Evolutionary conservation across 495 filamentous ascomycete species (phyloP), one percentile per base, ranked within the genome.

Genomic region (Hyaloscypha variabilis): DNA sequence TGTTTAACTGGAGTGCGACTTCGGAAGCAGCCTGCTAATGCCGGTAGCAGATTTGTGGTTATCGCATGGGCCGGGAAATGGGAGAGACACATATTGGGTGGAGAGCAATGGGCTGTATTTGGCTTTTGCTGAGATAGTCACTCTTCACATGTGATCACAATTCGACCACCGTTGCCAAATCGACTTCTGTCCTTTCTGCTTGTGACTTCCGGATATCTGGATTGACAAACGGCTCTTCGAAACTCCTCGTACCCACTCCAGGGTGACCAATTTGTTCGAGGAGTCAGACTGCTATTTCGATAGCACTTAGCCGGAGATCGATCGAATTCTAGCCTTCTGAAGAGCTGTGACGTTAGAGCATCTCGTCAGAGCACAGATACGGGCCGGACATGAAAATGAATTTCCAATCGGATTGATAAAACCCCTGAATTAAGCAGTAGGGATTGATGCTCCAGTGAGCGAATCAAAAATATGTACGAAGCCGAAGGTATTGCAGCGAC

Each of bases 341-440:
- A 91, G 92, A 94, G 92, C 92, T 87, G 87, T 89, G 81, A 82
- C 82, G 83, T 82, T 80, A 75, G 88, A 91, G 80, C 79, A 76
- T 82, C 85, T 82, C 83, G 81, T 88, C 81, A 83, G 85, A 87
- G 92, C 90, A 96, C 92, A 96, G 92, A 96, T 96, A 96, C 92
- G 90, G 92, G 91, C 83, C 87, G 84, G 80, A 96, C 90, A 96
- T 68, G 49, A 52, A 64, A n/a, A 63, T 17, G 39, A 46, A 46
- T 14, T 46, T 17, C 39, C 14, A 17, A 17, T 46, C 19, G 14
- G 39, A 17, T 46, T 46, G 11, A 46, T 17, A 4, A 46, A 46
- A 17, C 13, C 17, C 13, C 39, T 4, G 39, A 4, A 17, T 46
- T 14, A 17, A 19, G 6, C 39, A 11, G 39, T 46, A 19, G 11